Evolutionary conservation across 768 basidiomycete genomes (phyloP).

Genomic region (Rhizopogon rudus): DNA sequence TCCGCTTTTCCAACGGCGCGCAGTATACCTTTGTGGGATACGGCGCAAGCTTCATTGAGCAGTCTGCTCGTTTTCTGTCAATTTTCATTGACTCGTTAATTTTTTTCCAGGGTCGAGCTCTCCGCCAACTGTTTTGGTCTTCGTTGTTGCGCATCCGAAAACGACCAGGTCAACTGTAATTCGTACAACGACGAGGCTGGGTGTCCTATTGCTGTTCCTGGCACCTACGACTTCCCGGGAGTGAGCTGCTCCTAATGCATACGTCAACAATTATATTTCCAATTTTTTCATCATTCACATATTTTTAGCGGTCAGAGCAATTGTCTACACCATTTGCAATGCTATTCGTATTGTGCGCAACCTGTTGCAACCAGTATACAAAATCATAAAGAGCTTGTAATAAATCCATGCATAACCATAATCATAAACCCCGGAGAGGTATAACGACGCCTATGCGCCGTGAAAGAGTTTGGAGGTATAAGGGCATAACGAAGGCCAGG

Average conservation of each 20-base stretch:
- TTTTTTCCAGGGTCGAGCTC: conserved; percentile 37
- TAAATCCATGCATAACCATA: neutral
- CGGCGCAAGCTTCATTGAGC: conserved; percentile 47
- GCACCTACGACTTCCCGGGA: conserved; percentile 40
- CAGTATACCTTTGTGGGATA: conserved; percentile 48
- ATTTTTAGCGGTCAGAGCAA: neutral
- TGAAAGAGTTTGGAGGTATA: neutral
- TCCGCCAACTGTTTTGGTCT: conserved; percentile 42
- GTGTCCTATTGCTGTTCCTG: conserved; percentile 39
- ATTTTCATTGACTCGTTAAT: neutral
- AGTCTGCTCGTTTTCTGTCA: conserved; percentile 25
- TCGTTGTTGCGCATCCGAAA: conserved; percentile 36
- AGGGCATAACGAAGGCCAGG: neutral
- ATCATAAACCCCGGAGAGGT: neutral
- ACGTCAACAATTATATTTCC: neutral
- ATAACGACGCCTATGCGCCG: neutral
- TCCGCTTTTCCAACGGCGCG: conserved; percentile 48
- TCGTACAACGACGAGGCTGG: conserved; percentile 44
- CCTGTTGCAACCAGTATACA: neutral
- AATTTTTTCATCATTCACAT: neutral
- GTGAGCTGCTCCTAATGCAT: conserved; percentile 27
- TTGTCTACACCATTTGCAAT: neutral
- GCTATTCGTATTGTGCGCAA: neutral
- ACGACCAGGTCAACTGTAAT: conserved; percentile 47
- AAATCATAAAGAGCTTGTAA: neutral